Conservation (phyloP, 2,329 filamentous ascomycete genomes). For the Sporothrix brunneoviolacea region DNA sequence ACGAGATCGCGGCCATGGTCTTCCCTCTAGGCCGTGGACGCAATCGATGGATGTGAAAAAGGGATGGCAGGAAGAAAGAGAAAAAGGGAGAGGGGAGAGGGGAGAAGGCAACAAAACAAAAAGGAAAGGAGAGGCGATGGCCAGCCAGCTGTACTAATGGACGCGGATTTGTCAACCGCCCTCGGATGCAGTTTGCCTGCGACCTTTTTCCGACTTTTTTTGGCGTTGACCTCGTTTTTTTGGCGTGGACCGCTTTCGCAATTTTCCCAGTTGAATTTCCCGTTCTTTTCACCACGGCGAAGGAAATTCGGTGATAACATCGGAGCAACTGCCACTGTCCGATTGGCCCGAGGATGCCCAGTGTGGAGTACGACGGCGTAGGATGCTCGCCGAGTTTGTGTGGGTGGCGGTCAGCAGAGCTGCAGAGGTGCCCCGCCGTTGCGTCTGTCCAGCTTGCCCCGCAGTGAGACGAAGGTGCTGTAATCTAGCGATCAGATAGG, state of each 20-base stretch:
- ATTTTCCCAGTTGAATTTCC: conserved; percentile 5
- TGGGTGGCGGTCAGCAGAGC: too few species aligned
- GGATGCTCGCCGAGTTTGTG: too few species aligned
- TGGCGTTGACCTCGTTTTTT: background rate
- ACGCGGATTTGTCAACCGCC: conserved; percentile 11
- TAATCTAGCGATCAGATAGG: too few species aligned
- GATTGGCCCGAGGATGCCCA: conserved; percentile 12
- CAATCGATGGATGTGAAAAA: too few species aligned
- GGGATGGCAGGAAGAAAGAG: background rate
- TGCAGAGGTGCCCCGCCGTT: too few species aligned
- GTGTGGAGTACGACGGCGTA: too few species aligned
- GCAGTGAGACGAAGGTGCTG: too few species aligned
- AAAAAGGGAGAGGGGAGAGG: too few species aligned
- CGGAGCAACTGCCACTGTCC: conserved; percentile 11
- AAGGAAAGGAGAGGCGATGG: background rate
- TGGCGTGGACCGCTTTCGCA: background rate
- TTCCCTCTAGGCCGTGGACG: too few species aligned
- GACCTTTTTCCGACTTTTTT: background rate
- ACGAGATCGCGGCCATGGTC: conserved; percentile 13
- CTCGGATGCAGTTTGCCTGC: background rate
- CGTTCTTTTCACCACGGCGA: background rate
- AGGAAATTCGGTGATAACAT: conserved; percentile 17
- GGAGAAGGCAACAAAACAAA: background rate
- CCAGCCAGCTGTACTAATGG: background rate
- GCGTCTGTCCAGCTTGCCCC: too few species aligned